phyloP scores from a whole-genome alignment of 2,329 filamentous ascomycete species.

The Rosellinia necatrix region DNA sequence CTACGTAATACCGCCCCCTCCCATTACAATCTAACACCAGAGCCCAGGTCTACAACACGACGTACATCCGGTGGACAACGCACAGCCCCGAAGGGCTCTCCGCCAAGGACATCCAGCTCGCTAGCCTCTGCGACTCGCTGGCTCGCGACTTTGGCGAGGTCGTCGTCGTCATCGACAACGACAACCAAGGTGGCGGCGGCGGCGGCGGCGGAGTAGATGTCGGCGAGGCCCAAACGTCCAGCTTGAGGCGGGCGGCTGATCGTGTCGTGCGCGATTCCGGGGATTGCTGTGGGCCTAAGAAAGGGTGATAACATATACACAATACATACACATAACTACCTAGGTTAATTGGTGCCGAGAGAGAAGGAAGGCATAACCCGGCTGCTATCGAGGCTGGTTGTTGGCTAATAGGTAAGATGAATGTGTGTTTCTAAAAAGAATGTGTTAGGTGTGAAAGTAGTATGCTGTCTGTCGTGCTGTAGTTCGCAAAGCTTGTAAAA shows the following conservation, averaged over 20 bases:
- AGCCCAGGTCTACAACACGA: slow-evolving; percentile 68
- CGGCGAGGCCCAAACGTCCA: background rate
- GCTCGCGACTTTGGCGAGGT: slow-evolving; percentile 62
- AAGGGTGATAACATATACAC: slow-evolving; percentile 35
- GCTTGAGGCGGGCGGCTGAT: slow-evolving; percentile 51
- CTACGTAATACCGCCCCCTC: background rate
- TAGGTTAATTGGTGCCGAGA: too few species aligned
- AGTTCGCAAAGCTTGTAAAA: too few species aligned
- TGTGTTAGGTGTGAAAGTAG: too few species aligned
- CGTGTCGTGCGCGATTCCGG: slow-evolving; percentile 51
- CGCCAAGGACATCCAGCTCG: slow-evolving; percentile 65
- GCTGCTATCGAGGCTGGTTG: too few species aligned
- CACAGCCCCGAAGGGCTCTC: slow-evolving; percentile 70
- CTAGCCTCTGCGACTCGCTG: slow-evolving; percentile 63
- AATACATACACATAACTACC: too few species aligned
- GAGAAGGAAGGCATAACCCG: too few species aligned
- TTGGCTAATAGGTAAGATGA: too few species aligned
- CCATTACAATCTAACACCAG: slow-evolving; percentile 13
- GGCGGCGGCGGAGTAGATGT: slow-evolving; percentile 32
- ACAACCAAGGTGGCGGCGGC: too few species aligned
- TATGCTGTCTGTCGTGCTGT: too few species aligned
- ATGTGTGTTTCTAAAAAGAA: too few species aligned
- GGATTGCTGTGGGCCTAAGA: slow-evolving; percentile 60
- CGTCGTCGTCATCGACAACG: too few species aligned
- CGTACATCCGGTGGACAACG: slow-evolving; percentile 74